Base-by-base conservation (phyloP, 306 rosid species). In the Ziziphus jujuba region DNA sequence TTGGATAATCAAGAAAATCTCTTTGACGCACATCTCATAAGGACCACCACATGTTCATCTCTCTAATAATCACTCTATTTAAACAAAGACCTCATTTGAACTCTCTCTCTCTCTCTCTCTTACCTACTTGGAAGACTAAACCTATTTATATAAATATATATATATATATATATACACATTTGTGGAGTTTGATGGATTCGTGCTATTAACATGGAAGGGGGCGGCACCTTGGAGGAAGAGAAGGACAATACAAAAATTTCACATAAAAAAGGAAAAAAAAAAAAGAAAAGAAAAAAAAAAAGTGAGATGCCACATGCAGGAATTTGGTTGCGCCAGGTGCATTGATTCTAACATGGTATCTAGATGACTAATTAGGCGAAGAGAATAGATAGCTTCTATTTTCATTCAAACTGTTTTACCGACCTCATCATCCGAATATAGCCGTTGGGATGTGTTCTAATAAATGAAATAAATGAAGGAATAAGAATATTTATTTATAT, bases 171-270 rank as follows among this genome's bases (percentile, higher is more conserved):
- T 12, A 22, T 6, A 44, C n/a, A 21, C 22, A 56, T 36, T 77
- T 17, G 33, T 33, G 69, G 83, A 81, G 67, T 71, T 78, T 72
- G 81, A 69, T 45, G 31, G 58, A 70, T 50, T 75, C 71, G 73
- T 66, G 36, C 55, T 17, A 78, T 23, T 44, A 76, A 66, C 61
- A 65, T 47, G 71, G 79, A 67, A 74, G 70, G 73, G 61, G 89
- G 76, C 81, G 90, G 96, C 82, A 82, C 88, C 90, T 89, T 45
- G 92, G 67, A 56, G 35, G 16, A 56, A 76, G 86, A 55, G 80
- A 77, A 43, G 23, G 16, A 17, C 13, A 71, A 28, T 35, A 4
- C 6, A 35, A 69, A 56, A 61, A 9, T 53, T 22, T 19, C 44
- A 4, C 15, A 8, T 12, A 66, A 24, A 43, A 54, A 21, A 53